A percentile compares a stretch with the other conserved stretches of the same genome.
Evolutionary conservation across 352 stramenopile species (phyloP).

Genomic region (Thraustochytrium striatum): DNA sequence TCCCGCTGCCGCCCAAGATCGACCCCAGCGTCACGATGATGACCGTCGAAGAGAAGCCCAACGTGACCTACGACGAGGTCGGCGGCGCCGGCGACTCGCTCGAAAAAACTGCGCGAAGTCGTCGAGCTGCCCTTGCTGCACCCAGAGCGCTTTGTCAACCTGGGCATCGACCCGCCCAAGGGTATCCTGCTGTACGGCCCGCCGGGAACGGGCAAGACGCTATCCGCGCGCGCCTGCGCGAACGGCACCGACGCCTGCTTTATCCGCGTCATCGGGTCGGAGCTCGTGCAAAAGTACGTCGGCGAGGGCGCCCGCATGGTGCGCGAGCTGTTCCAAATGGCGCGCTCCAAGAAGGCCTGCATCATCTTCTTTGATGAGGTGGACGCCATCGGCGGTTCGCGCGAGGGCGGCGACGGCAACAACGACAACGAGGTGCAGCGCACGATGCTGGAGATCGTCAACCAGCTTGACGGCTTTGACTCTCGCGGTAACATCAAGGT

Average conservation of each 20-base stretch:
- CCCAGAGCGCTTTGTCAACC: constrained; percentile 94
- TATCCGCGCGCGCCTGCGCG: constrained; percentile 91
- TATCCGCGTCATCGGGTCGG: constrained; percentile 97
- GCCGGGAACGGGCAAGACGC: constrained; percentile 93
- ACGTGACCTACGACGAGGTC: constrained; percentile 99
- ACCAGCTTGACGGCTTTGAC: constrained; percentile 94
- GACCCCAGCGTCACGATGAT: constrained; percentile 94
- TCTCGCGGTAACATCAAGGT: constrained; percentile 98
- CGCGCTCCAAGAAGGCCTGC: constrained; percentile 93
- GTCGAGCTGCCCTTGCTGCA: constrained; percentile 96
- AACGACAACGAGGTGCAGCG: constrained; percentile 98
- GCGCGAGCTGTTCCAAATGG: constrained; percentile 99
- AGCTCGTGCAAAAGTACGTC: constrained; percentile 99
- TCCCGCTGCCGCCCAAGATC: constrained; percentile 96
- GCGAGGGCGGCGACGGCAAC: constrained; percentile 69
- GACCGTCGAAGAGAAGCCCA: constrained; percentile 99
- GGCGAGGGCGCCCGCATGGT: constrained; percentile 98
- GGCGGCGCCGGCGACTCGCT: constrained; percentile 94
- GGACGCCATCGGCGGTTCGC: constrained; percentile 92
- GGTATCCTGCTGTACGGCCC: constrained; percentile 96
- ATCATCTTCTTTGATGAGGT: constrained; percentile 99
- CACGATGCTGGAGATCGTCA: constrained; percentile 99
- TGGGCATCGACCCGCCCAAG: constrained; percentile 99
- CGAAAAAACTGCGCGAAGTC: constrained; percentile 97
- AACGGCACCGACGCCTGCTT: constrained; percentile 98